Percentiles rank a stretch among this genome's conserved stretches.
phyloP scores from a whole-genome alignment of 2,329 filamentous ascomycete genomes.

The Diplodia intermedia region DNA sequence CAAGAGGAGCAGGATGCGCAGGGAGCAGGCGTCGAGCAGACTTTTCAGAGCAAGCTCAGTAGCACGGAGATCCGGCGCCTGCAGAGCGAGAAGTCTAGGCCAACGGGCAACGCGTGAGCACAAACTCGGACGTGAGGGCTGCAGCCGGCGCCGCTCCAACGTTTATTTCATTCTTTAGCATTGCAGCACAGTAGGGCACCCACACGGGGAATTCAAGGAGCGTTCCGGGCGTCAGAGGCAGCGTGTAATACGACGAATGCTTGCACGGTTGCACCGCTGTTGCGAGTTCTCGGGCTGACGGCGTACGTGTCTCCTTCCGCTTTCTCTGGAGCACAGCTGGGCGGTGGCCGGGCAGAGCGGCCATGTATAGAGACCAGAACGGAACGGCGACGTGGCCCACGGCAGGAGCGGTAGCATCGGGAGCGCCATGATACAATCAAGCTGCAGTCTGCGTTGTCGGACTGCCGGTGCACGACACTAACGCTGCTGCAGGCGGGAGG shows the following conservation, averaged over 20 bases:
- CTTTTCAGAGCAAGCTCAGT: slow-evolving; percentile 85
- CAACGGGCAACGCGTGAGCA: slow-evolving; percentile 12
- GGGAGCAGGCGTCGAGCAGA: slow-evolving; percentile 53
- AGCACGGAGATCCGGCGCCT: slow-evolving; percentile 78
- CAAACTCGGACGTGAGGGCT: not conserved
- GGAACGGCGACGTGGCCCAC: slow-evolving; percentile 22
- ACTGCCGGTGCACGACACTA: slow-evolving; percentile 13
- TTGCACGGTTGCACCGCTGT: slow-evolving; percentile 7
- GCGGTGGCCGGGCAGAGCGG: not conserved
- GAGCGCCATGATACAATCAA: slow-evolving; percentile 4
- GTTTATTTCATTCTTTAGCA: slow-evolving; percentile 3
- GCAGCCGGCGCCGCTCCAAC: not conserved
- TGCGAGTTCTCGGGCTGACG: slow-evolving; percentile 1
- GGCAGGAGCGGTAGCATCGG: slow-evolving; percentile 10
- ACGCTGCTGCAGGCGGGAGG: not conserved
- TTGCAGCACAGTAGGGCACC: not conserved
- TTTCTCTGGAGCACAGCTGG: slow-evolving; percentile 6
- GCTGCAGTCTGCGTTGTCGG: slow-evolving; percentile 18
- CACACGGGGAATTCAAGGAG: not conserved
- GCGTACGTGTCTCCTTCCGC: slow-evolving; percentile 27
- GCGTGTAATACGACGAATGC: slow-evolving; percentile 7
- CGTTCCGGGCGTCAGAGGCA: not conserved
- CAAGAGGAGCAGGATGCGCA: slow-evolving; percentile 58
- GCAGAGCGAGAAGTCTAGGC: slow-evolving; percentile 32
- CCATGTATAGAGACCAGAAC: not conserved